A percentile compares a stretch with the other conserved stretches of the same genome.
Conservation (phyloP, 2,329 filamentous ascomycete species). For the Aurifilum marmelostoma region DNA sequence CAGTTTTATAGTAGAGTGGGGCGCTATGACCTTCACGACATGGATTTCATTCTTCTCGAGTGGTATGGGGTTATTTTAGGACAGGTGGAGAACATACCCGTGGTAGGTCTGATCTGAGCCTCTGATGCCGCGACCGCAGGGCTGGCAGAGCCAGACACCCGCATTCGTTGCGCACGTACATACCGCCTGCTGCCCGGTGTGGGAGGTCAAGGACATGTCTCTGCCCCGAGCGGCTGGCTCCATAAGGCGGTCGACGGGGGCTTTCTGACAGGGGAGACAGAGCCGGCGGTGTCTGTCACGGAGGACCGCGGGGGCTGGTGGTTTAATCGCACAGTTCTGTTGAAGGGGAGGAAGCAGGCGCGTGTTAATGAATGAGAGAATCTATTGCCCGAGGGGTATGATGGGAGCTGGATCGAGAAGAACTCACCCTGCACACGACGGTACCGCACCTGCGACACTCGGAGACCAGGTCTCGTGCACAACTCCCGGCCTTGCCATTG, state of each 20-base stretch:
- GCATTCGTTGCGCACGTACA: conserved; percentile 54
- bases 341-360: too few relatives aligned
- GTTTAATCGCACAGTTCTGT: conserved; percentile 89
- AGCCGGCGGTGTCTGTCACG: conserved; percentile 79
- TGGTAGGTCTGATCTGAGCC: conserved; percentile 62
- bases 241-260: conserved; percentile 64
- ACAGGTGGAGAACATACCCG: conserved; percentile 43
- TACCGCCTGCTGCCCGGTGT: conserved; percentile 59
- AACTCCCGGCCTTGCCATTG: conserved; percentile 72
- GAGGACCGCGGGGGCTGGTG: conserved; percentile 68
- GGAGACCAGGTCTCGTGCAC: conserved; percentile 84
- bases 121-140: conserved; percentile 75
- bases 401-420: neutral
- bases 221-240: conserved; percentile 47
- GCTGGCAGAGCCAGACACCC: conserved; percentile 82
- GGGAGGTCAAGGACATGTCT: conserved; percentile 52
- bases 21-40: neutral
- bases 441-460: conserved; percentile 78
- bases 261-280: conserved; percentile 74
- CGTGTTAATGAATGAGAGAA: conserved; percentile 8
- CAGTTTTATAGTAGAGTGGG: conserved; percentile 18
- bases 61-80: neutral
- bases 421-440: conserved; percentile 80
- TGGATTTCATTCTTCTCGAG: neutral
- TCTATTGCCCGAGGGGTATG: neutral